A percentile compares a stretch with the other conserved stretches of the same genome.
Evolutionary conservation across 2,329 filamentous ascomycete genomes (phyloP).

Genomic region (Cladosporium colombiae): DNA sequence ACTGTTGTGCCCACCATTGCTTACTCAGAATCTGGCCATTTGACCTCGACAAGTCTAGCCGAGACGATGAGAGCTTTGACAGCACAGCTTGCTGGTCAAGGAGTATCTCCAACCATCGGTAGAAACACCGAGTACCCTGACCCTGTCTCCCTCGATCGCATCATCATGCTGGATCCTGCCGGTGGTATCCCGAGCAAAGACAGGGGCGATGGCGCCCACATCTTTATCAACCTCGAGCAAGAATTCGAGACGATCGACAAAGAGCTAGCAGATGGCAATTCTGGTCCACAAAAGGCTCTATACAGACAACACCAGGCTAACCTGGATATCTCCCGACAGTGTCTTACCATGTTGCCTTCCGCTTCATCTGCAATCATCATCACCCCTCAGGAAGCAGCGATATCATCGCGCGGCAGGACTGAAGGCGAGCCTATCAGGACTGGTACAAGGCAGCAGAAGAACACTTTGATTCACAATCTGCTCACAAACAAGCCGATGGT

Average conservation of each 20-base stretch:
- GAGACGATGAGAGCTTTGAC: conserved; percentile 77
- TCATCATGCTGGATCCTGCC: conserved; percentile 84
- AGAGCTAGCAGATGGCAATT: conserved; percentile 41
- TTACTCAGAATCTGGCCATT: conserved; percentile 52
- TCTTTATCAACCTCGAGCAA: conserved; percentile 92
- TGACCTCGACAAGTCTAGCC: conserved; percentile 54
- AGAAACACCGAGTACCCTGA: conserved; percentile 18
- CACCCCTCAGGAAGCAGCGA: conserved; percentile 79
- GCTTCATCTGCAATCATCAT: conserved; percentile 87
- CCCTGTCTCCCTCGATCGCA: conserved; percentile 68
- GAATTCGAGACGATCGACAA: conserved; percentile 72
- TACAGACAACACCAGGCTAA: conserved; percentile 64
- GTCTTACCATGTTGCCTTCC: conserved; percentile 74
- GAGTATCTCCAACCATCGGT: conserved; percentile 37
- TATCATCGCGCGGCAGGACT: conserved; percentile 44
- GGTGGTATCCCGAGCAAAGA: conserved; percentile 76
- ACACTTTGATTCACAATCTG: conserved; percentile 92
- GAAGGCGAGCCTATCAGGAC: conserved; percentile 30
- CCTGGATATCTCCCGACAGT: conserved; percentile 68
- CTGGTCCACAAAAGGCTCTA: conserved; percentile 12
- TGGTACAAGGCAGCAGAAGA: conserved; percentile 64
- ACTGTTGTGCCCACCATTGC: conserved; percentile 69
- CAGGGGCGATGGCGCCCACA: conserved; percentile 64
- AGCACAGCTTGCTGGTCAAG: conserved; percentile 69
- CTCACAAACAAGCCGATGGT: conserved; percentile 92